Base-by-base conservation (phyloP, 2,329 filamentous ascomycete species). In the Aspergillus calidoustus region DNA sequence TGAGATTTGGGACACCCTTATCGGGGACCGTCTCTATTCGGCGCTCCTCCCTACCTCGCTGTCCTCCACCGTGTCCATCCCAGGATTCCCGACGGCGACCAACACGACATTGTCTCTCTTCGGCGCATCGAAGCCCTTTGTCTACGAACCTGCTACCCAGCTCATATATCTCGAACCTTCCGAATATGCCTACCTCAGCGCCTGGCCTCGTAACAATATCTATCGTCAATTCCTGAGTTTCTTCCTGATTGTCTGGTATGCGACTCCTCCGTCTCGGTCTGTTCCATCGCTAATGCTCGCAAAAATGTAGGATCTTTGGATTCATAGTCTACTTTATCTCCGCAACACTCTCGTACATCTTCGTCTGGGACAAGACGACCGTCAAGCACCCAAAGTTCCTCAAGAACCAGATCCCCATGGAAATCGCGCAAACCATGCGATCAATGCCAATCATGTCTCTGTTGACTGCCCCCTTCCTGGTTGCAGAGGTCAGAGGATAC, bases 301-400 rank as follows among this genome's bases (percentile, higher is more conserved):
- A 25, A 53, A 53, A n/a, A 13, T 25, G 22, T 71, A 97, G 93
- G 89, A 76, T 97, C 69, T 96, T 96, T 71, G 94, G 93, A 59
- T 78, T 93, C 38, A 67, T 93, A 51, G 83, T 95, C 59, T 98
- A 97, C 84, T 97, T 94, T 77, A 71, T 91, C 66, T 92, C 92
- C 74, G 91, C 93, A 4, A 84, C 89, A 6, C 83, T 96, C 19
- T 97, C 93, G 17, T 98, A 96, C 80, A 71, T 89, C 72, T 90
- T 97, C 80, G 84, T 97, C 74, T 97, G 97, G 81, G 93, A 97
- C 80, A 95, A 97, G 79, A 86, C 87, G 47, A 95, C 91, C 49
- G 88, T 94, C 79, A 83, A 92, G 56, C 94, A 98, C 77, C 94
- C 94, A 52, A 95, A 95, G 74, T 98, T 94, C 78, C 89, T 97